Conservation (phyloP, 2,329 filamentous ascomycete species). For the Xylariaceae sp. region DNA sequence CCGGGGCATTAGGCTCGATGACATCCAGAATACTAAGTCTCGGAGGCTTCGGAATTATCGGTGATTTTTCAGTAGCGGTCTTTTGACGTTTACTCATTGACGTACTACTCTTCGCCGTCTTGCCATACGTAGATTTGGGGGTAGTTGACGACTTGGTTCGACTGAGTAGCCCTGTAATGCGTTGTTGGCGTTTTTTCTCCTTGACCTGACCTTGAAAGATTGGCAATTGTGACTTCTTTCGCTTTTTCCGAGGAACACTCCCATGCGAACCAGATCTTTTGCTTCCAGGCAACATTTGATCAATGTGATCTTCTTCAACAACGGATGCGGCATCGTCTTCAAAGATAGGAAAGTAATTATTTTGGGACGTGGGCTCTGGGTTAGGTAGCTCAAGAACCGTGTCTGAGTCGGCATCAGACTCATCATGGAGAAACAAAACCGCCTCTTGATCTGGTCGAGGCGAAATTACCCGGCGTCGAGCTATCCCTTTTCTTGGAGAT, state of each 20-base stretch:
- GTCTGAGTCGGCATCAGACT: slow-evolving; percentile 42
- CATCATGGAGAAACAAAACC: slow-evolving; percentile 40
- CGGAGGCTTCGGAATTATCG: slow-evolving; percentile 33
- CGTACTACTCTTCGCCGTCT: background rate
- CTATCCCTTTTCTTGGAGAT: slow-evolving; percentile 45
- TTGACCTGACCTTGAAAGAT: slow-evolving; percentile 27
- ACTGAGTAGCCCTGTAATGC: slow-evolving; percentile 27
- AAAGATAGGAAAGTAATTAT: slow-evolving; percentile 16
- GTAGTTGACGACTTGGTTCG: slow-evolving; percentile 17
- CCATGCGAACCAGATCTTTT: slow-evolving; percentile 37
- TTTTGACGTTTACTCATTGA: slow-evolving; percentile 10
- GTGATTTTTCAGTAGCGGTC: slow-evolving; percentile 7
- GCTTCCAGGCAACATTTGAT: slow-evolving; percentile 44
- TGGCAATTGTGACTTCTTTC: slow-evolving; percentile 31
- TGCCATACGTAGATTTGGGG: slow-evolving; percentile 1
- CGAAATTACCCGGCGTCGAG: slow-evolving; percentile 39
- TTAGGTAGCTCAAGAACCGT: slow-evolving; percentile 23
- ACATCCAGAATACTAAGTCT: slow-evolving; percentile 60
- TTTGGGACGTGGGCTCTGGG: slow-evolving; percentile 4
- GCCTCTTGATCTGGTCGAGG: slow-evolving; percentile 27
- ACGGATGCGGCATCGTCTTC: slow-evolving; percentile 37
- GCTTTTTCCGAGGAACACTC: slow-evolving; percentile 24
- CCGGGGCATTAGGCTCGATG: slow-evolving; percentile 48
- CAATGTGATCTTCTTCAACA: slow-evolving; percentile 50
- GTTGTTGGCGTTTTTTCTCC: slow-evolving; percentile 28